phyloP scores from a whole-genome alignment of 805 yeast species.

The Suhomyces vadensis region DNA sequence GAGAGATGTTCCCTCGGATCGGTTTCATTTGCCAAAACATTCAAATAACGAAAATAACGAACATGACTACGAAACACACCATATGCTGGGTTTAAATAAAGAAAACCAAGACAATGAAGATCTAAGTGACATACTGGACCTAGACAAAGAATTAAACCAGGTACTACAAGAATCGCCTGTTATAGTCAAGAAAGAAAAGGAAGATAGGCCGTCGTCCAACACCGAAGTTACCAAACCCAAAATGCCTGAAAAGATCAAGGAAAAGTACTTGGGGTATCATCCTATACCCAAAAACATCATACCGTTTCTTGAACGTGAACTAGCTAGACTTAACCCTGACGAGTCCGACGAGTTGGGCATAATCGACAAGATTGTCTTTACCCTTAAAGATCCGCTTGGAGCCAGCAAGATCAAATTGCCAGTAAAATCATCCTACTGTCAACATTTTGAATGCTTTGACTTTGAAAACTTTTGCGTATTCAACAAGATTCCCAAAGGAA shows the following conservation, averaged over 20 bases:
- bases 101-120: neutral
- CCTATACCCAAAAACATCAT: conserved; percentile 31
- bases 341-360: conserved; percentile 35
- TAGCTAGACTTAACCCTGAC: conserved; percentile 27
- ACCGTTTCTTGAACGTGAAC: conserved; percentile 29
- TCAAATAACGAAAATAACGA: neutral
- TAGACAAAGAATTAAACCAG: conserved; percentile 2
- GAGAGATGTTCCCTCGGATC: no score
- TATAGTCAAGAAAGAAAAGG: neutral
- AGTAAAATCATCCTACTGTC: conserved; percentile 37
- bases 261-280: conserved; percentile 15
- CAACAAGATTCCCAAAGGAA: conserved; percentile 34
- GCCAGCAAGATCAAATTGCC: conserved; percentile 41
- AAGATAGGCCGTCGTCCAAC: neutral
- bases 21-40: no score
- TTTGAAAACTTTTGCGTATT: conserved; percentile 42
- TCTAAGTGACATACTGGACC: neutral
- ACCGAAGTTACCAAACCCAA: neutral
- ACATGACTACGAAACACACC: no score
- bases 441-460: conserved; percentile 48
- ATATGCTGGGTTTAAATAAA: no score
- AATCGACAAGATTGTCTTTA: conserved; percentile 37
- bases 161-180: neutral
- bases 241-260: neutral
- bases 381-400: conserved; percentile 42